Evolutionary conservation across 352 stramenopile genomes (phyloP), one percentile per base, ranked within the genome.

Genomic region (Globisporangium heterothallicum): DNA sequence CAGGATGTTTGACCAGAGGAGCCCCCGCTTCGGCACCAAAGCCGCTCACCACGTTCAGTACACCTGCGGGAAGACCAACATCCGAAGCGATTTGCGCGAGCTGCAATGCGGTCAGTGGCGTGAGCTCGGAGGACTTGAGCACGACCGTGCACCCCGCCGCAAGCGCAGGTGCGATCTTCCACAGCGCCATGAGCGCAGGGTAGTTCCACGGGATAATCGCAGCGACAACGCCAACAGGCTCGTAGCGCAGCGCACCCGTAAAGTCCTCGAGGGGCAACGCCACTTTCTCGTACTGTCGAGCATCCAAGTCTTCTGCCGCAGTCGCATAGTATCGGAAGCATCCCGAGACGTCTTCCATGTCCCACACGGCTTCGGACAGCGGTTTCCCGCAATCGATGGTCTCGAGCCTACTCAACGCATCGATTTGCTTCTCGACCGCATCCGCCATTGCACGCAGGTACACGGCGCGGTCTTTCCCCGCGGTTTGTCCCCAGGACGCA

Each of bases 51-150:
- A 90, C 70, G 45, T 90, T 90, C 13, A 90, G 53, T 27, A 90
- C 77, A 13, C 79, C 79, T 0, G 66, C 38, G 2, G 79, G 79
- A 0, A 90, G 52, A 0, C 74, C 85, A 1, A 75, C 81, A 2
- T 95, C 81, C 2, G 49, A 58, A 6, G 64, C 63, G 9, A 97
- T 64, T 9, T 77, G 62, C 0, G 64, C 86, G 18, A 97, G 56
- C 34, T 86, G 70, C 27, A 97, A 58, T n/a, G 79, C 80, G 7
- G 67, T 83, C n/a, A 97, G 56, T 48, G 97, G 96, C 16, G 96
- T 99, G 21, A 97, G 58, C 53, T 98, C 95, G 10, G 88, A 76
- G 13, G 96, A 94, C 69, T 99, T 99, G 29, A 98, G 62, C 9
- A 98, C 85, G 27, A 87, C 67, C 1, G 94, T 97, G 71, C 95